phyloP scores from a whole-genome alignment of 1,284 basidiomycete genomes.

The Ganoderma meredithae region DNA sequence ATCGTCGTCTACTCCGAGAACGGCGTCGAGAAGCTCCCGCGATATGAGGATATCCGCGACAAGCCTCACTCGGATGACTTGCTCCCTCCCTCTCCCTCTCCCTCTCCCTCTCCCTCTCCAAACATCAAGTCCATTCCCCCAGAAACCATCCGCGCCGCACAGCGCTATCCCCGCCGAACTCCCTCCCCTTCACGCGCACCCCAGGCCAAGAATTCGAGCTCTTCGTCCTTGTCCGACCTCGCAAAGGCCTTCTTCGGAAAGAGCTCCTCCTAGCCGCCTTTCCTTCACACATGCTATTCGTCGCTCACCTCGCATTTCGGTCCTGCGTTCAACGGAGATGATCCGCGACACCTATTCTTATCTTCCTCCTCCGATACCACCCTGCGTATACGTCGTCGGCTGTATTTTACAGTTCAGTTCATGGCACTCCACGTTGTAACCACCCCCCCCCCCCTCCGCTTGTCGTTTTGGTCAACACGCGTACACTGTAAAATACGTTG shows the following conservation, averaged over 20 bases:
- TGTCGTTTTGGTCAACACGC: not conserved
- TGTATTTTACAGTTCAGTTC: not conserved
- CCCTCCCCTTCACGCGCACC: conserved; percentile 11
- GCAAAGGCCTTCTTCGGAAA: conserved; percentile 25
- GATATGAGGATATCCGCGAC: conserved; percentile 25
- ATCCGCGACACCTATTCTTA: not conserved
- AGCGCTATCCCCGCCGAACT: conserved; percentile 5
- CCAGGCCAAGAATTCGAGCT: not conserved
- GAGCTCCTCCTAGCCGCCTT: not conserved
- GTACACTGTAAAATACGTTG: not conserved
- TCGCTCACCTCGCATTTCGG: not conserved
- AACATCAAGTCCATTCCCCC: conserved; percentile 6
- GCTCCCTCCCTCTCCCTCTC: conserved; percentile 20
- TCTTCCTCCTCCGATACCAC: not conserved
- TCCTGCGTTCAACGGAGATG: not conserved
- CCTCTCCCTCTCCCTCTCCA: conserved; percentile 21
- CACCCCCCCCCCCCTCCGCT: too few species aligned
- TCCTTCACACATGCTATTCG: not conserved
- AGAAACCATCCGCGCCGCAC: conserved; percentile 1
- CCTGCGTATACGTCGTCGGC: not conserved
- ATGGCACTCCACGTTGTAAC: not conserved
- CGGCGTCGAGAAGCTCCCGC: conserved; percentile 24
- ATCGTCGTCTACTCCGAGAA: conserved; percentile 22
- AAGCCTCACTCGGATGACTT: conserved; percentile 13
- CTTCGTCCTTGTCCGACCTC: conserved; percentile 12